Base-by-base conservation (phyloP, 2,329 filamentous ascomycete species). In the Talaromyces albobiverticillius region DNA sequence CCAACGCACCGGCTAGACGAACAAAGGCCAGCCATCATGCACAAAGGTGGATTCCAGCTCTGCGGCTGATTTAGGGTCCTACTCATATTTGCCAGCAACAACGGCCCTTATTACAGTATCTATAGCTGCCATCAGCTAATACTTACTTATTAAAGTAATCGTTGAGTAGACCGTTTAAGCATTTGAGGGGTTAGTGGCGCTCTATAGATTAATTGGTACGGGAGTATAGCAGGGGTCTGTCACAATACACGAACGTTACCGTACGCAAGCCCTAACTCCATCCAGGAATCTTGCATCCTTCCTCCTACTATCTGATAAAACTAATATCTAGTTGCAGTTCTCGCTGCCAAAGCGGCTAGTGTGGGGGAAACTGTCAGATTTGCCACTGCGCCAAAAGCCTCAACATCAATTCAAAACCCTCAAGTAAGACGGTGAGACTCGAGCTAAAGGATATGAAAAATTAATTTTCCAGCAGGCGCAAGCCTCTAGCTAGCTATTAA, bases 231-330 rank as follows among this genome's bases (percentile, higher is more conserved):
- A 34, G 29, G 29, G 29, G 20, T 16, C 18, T 34, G 45, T 36
- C 5, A 38, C 32, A n/a, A 48, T 48, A 48, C 46, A 16, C 8
- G n/a, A 23, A 29, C 32, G 13, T 25, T 48, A 48, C 46, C 31
- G 46, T 48, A 48, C 18, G 3, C 26, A 47, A 47, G 46, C 46
- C 46, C 46, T 47, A 47, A 25, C 8, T 46, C n/a, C 20, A 13
- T 36, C 41, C 26, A 29, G 26, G 26, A 10, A 29, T 29, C 26
- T 29, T 5, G 5, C 10, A 5, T 29, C 10, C 10, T 36, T 26
- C n/a, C 14, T 13, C 26, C 10, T 10, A 29, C 26, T 29, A 29
- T 29, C 31, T 34, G n/a, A n/a, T n/a, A n/a, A n/a, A 29, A 29
- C 26, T 29, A 29, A 29, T 10, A 29, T 6, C 26, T 10, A 29